Conservation (phyloP, 306 rosid species). For the Hylodesmum podocarpum region DNA sequence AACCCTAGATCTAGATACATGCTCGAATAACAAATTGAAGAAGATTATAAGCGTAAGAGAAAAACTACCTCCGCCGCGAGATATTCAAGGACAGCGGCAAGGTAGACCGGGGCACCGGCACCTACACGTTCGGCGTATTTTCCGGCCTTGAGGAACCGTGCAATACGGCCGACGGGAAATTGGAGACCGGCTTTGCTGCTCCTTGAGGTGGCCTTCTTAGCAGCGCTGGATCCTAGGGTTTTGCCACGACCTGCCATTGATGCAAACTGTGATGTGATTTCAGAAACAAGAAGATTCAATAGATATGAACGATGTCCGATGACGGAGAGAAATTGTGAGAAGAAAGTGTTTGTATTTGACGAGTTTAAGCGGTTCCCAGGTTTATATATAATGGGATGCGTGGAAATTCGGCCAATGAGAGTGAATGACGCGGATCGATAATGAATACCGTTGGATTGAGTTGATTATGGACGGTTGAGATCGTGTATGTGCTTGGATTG, state of each 20-base stretch:
- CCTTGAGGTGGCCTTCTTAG: slow-evolving; percentile 84
- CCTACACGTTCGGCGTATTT: slow-evolving; percentile 94
- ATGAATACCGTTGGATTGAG: slow-evolving; percentile 34
- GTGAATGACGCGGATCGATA: slow-evolving; percentile 42
- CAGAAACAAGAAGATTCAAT: not conserved
- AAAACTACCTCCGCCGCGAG: slow-evolving; percentile 81
- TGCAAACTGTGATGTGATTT: not conserved
- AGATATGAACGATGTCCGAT: not conserved
- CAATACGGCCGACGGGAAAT: slow-evolving; percentile 93
- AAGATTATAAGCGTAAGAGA: rapidly evolving
- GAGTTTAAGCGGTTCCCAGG: not conserved
- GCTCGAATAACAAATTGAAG: not conserved
- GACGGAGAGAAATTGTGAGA: not conserved
- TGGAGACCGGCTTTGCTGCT: slow-evolving; percentile 91
- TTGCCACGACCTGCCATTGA: slow-evolving; percentile 68
- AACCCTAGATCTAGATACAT: slow-evolving; percentile 42
- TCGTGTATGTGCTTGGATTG: slow-evolving; percentile 11
- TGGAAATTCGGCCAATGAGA: slow-evolving; percentile 38
- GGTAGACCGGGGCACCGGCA: slow-evolving; percentile 93
- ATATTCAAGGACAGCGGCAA: slow-evolving; percentile 89
- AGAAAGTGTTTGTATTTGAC: not conserved
- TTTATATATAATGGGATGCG: slow-evolving; percentile 54
- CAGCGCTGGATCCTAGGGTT: slow-evolving; percentile 66
- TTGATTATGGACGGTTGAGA: slow-evolving; percentile 14
- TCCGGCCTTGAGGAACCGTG: slow-evolving; percentile 83